phyloP scores from a whole-genome alignment of 805 yeast genomes.

The Kuraishia hungarica region DNA sequence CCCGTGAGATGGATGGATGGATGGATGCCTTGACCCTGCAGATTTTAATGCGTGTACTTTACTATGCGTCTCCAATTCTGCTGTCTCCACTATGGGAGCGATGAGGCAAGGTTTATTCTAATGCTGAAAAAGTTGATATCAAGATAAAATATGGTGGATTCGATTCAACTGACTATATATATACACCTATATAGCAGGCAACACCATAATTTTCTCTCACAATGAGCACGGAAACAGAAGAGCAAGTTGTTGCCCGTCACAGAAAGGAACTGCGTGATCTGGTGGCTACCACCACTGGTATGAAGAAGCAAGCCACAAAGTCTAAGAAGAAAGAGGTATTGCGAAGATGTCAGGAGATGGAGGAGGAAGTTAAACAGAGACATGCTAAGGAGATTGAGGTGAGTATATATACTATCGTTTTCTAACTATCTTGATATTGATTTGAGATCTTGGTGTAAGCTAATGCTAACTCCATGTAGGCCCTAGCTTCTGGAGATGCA shows the following conservation, averaged over 20 bases:
- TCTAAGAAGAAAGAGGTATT: slow-evolving; percentile 64
- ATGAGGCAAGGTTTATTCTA: too few relatives aligned
- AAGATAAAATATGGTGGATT: too few relatives aligned
- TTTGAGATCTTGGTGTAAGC: slow-evolving; percentile 4
- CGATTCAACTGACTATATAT: too few relatives aligned
- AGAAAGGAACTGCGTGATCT: slow-evolving; percentile 62
- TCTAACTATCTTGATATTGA: too few relatives aligned
- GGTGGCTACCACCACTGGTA: slow-evolving; percentile 56
- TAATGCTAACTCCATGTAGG: neutral
- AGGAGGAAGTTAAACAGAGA: slow-evolving; percentile 39
- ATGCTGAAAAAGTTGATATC: too few relatives aligned
- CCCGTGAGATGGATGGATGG: too few relatives aligned
- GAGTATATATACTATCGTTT: too few relatives aligned
- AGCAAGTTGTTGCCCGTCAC: slow-evolving; percentile 51
- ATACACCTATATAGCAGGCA: too few relatives aligned
- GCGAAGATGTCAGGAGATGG: slow-evolving; percentile 51
- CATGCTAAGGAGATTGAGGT: slow-evolving; percentile 46
- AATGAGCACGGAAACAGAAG: slow-evolving; percentile 14
- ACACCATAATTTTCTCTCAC: too few relatives aligned
- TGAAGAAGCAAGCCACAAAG: slow-evolving; percentile 79
- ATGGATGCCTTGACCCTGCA: neutral
- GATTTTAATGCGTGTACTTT: too few relatives aligned
- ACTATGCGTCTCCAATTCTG: too few relatives aligned
- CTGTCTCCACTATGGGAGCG: too few relatives aligned
- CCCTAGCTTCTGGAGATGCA: neutral